Base-by-base conservation (phyloP, 1,284 basidiomycete species). In the Ceratobasidium theobromae region DNA sequence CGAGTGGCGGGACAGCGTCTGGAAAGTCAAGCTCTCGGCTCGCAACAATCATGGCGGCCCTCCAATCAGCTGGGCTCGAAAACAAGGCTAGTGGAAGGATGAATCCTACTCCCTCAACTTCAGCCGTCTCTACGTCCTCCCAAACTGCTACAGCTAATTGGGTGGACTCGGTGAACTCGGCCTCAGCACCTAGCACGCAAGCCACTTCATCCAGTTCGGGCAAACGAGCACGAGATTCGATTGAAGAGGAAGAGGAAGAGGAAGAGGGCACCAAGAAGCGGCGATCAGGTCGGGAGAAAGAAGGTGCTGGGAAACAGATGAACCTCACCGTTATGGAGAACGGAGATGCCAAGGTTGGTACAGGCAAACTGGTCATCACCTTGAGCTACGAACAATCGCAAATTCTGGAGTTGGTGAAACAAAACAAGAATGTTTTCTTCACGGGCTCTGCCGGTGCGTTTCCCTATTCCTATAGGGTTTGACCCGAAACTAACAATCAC, bases 391-490 rank as follows among this genome's bases (percentile, higher is more conserved):
- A 97, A 73, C 95, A 98, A 76, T 85, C 81, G 62, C 83, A 89
- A 70, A 91, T 98, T 48, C 77, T 96, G 67, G 81, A 84, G 68
- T 83, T 96, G 3, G 90, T 93, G 0, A 76, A 86, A 28, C 78
- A 84, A 14, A 86, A 85, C 1, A 78, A 87, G 62, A 96, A 86
- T 72, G 75, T 98, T n/a, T 99, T 99, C 74, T 99, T 98, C 77
- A 99, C 96, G 0, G 96, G 97, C 25, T 95, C 91, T 79, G 96
- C 94, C 67, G 94, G 94, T 95, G 71, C 72, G 88, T 79, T 28
- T 40, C 4, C 28, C 33, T 25, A 6, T 1, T 30, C 2, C 14
- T 25, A 8, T 27, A 8, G 16, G 16, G n/a, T 45, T 11, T 21
- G 18, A 45, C 18, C 9, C 18, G 43, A 8, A 14, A n/a, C 8